Evolutionary conservation across 768 basidiomycete species (phyloP), one percentile per base, ranked within the genome.

Genomic region (Asterophora lycoperdoides): DNA sequence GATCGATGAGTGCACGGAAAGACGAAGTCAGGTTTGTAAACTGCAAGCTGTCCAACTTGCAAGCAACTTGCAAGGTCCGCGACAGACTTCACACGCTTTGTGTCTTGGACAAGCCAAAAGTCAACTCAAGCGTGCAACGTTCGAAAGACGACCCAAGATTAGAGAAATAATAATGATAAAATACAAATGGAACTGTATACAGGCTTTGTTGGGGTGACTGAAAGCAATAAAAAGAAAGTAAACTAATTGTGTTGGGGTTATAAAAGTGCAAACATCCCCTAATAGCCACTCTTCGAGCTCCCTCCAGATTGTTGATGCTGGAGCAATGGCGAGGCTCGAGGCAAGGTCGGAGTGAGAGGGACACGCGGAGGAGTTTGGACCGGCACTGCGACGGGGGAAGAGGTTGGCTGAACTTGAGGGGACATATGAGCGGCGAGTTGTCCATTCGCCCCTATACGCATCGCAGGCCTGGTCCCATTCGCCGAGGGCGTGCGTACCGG

Each of bases 301-400:
- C 74, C 74, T 20, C 77, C 73, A 13, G 69, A 65, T 56, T 78
- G 77, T 54, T 79, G 78, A 49, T 78, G 78, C 60, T 77, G 78
- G 46, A 80, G 56, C 30, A 76, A 75, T 11, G 81, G 80, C 2
- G 80, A 80, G 26, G 75, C 67, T 65, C 77, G 74, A 20, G 71
- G 69, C 69, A 80, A 68, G 37, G 74, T 76, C 6, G 79, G 76
- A 1, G 77, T 75, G 48, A 76, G 68, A 13, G 74, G 67, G 15
- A 74, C 66, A 14, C 77, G 74, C 3, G 79, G 74, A 8, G 79
- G 75, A 2, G 78, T 75, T 49, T 78, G 76, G 71, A 74, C 70
- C 23, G 72, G 73, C 8, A 49, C 41, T 23, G 70, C 69, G 46
- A 77, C 64, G 2, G 78, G 74, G 0, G 76, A 71, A 9, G 78